Conservation (phyloP, 495 filamentous ascomycete genomes). For the Neurospora sp. region DNA sequence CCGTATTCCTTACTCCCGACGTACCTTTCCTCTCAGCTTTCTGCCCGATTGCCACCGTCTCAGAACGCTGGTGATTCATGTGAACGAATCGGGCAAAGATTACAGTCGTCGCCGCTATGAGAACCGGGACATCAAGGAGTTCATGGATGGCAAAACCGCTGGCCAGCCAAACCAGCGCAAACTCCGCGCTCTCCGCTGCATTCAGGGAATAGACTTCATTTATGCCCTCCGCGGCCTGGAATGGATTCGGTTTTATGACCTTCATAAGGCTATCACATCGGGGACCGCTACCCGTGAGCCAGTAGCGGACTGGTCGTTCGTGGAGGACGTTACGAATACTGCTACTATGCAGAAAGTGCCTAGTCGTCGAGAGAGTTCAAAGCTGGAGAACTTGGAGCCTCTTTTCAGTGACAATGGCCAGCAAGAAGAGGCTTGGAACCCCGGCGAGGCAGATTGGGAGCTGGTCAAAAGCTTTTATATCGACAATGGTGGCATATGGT, state of each 20-base stretch:
- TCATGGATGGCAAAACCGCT: constrained; percentile 16
- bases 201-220: constrained; percentile 32
- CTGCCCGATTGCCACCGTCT: constrained; percentile 21
- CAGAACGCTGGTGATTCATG: constrained; percentile 23
- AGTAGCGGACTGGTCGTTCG: constrained; percentile 25
- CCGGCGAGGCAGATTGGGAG: constrained; percentile 8
- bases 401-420: constrained; percentile 1
- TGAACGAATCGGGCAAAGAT: constrained; percentile 16
- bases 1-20: constrained; percentile 8
- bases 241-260: constrained; percentile 26
- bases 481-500: constrained; percentile 3
- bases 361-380: neutral
- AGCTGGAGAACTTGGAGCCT: constrained; percentile 17
- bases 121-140: neutral
- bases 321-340: constrained; percentile 21
- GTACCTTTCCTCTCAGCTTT: constrained; percentile 17
- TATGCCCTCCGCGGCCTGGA: constrained; percentile 27
- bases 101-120: constrained; percentile 23
- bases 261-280: neutral
- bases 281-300: neutral
- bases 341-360: constrained; percentile 8
- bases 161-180: constrained; percentile 24
- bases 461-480: constrained; percentile 18
- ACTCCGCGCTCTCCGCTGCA: constrained; percentile 18
- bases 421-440: constrained; percentile 8